Percentiles rank a stretch among this genome's conserved stretches.
Conservation (phyloP, 2,329 filamentous ascomycete species). For the Catunica adiposa region DNA sequence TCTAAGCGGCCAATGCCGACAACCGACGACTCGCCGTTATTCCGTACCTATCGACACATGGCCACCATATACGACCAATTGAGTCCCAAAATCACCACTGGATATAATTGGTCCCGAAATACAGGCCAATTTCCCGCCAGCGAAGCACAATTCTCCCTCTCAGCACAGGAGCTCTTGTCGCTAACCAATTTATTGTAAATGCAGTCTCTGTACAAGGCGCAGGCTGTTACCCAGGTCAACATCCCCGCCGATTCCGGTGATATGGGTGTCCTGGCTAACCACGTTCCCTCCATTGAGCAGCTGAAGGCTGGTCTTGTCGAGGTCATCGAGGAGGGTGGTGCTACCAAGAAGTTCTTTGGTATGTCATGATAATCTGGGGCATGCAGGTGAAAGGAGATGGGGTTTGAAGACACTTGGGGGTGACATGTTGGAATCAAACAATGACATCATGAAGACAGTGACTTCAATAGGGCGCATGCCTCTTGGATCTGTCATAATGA, state of each 20-base stretch:
- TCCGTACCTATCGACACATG: not conserved
- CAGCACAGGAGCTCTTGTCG: not conserved
- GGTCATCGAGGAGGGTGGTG: conserved; percentile 81
- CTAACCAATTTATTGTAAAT: conserved; percentile 13
- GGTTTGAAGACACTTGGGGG: not conserved
- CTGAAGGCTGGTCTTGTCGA: conserved; percentile 92
- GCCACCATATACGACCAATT: not conserved
- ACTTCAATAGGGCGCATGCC: too few relatives aligned
- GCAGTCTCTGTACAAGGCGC: conserved; percentile 53
- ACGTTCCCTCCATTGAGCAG: conserved; percentile 98
- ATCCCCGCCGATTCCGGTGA: conserved; percentile 94
- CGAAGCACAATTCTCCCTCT: not conserved
- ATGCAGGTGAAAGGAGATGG: not conserved
- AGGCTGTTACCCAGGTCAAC: conserved; percentile 85
- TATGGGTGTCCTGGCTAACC: conserved; percentile 98
- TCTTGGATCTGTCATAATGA: not conserved
- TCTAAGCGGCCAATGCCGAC: not conserved
- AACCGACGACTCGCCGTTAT: not conserved
- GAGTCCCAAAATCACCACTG: not conserved
- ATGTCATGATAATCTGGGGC: conserved; percentile 31
- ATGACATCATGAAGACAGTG: not conserved
- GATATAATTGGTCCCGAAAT: not conserved
- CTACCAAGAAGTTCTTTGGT: conserved; percentile 96
- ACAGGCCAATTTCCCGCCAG: not conserved
- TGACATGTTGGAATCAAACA: not conserved